phyloP scores from a whole-genome alignment of 2,329 filamentous ascomycete genomes.

The Cladophialophora carrionii region DNA sequence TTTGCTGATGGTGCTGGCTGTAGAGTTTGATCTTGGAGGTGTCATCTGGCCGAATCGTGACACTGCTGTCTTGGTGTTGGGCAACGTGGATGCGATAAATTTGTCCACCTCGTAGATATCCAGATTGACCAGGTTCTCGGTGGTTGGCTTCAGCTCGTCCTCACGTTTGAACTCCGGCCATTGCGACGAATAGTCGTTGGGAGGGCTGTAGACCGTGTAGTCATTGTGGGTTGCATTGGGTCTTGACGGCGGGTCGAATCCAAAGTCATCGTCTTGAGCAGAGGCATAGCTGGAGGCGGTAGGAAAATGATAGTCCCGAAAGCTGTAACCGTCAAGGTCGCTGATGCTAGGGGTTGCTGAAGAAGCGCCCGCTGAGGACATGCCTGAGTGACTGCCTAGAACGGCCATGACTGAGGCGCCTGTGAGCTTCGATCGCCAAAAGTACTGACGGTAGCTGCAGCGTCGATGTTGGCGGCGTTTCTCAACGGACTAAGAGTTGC shows the following conservation, averaged over 20 bases:
- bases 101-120: slow-evolving; percentile 34
- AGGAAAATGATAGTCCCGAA: slow-evolving; percentile 32
- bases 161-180: slow-evolving; percentile 35
- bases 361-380: slow-evolving; percentile 24
- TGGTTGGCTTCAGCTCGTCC: slow-evolving; percentile 30
- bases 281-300: slow-evolving; percentile 16
- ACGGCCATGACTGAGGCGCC: slow-evolving; percentile 15
- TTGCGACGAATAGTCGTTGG: slow-evolving; percentile 30
- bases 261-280: slow-evolving; percentile 36
- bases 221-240: slow-evolving; percentile 23
- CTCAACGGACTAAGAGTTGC: neutral
- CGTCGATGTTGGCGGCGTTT: neutral
- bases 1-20: slow-evolving; percentile 24
- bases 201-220: slow-evolving; percentile 36
- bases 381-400: slow-evolving; percentile 20
- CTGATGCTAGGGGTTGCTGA: slow-evolving; percentile 33
- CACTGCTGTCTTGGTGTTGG: slow-evolving; percentile 31
- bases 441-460: neutral
- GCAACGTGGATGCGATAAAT: slow-evolving; percentile 29
- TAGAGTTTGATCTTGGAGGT: slow-evolving; percentile 36
- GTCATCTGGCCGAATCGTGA: slow-evolving; percentile 38
- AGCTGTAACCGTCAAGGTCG: slow-evolving; percentile 36
- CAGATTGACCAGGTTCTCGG: slow-evolving; percentile 17
- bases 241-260: slow-evolving; percentile 36
- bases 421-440: neutral